Percentiles rank a stretch among this genome's conserved stretches.
Evolutionary conservation across 163 green algal species (phyloP).

Genomic region (Scenedesmus sp.): DNA sequence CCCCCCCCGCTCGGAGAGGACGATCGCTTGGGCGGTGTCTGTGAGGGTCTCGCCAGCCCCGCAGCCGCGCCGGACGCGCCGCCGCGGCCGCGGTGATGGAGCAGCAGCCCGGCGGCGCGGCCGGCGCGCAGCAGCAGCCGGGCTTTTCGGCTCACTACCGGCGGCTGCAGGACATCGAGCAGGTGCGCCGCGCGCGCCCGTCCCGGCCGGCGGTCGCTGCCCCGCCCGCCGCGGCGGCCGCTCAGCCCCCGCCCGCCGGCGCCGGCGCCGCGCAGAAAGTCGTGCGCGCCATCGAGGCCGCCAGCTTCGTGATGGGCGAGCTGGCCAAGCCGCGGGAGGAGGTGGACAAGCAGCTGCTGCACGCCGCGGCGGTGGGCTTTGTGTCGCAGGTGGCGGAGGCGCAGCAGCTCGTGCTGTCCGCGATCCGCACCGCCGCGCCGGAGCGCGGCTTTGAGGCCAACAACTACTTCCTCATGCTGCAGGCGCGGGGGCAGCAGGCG

Average conservation of each 20-base stretch:
- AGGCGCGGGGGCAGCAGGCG: neutral
- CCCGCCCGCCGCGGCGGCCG: neutral
- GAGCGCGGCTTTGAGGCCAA: slow-evolving; percentile 42
- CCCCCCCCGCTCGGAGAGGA: too few species aligned
- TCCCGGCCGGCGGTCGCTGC: too few species aligned
- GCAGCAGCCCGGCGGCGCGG: neutral
- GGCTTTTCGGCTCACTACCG: slow-evolving; percentile 31
- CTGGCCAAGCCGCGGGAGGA: neutral
- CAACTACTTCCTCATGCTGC: slow-evolving; percentile 22
- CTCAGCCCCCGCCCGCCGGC: neutral
- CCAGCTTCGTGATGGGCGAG: slow-evolving; percentile 37
- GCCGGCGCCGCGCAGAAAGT: slow-evolving; percentile 33
- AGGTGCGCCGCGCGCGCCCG: neutral
- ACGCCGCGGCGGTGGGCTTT: slow-evolving; percentile 5
- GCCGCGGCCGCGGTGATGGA: too few species aligned
- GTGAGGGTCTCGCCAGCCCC: too few species aligned
- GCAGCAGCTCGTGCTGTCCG: slow-evolving; percentile 34
- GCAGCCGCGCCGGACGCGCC: too few species aligned
- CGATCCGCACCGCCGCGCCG: slow-evolving; percentile 12
- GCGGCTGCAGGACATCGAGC: slow-evolving; percentile 35
- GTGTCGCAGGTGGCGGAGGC: slow-evolving; percentile 35
- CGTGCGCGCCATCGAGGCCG: slow-evolving; percentile 19
- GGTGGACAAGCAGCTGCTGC: slow-evolving; percentile 4
- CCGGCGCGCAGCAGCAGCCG: neutral
- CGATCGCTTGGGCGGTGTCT: too few species aligned